A percentile compares a stretch with the other conserved stretches of the same genome.
Evolutionary conservation across 768 basidiomycete species (phyloP).

Genomic region (Mycena metata): DNA sequence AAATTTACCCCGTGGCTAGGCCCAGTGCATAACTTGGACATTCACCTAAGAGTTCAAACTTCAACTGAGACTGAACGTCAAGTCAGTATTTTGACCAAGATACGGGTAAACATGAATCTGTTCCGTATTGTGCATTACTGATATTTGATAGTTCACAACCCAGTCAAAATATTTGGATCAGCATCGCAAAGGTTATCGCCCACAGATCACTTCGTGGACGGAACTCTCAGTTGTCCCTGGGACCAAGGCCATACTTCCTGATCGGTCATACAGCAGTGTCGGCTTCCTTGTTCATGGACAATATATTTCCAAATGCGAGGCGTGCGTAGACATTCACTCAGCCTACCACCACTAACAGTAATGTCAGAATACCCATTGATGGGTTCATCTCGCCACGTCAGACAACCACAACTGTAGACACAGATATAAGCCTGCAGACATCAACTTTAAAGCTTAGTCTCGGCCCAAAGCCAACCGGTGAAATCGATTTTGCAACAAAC

Average conservation of each 20-base stretch:
- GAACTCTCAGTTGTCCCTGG: neutral
- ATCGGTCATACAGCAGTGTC: slow-evolving; percentile 19
- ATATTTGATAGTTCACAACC: neutral
- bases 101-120: neutral
- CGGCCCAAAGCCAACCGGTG: neutral
- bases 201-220: neutral
- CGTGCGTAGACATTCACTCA: neutral
- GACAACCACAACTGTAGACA: neutral
- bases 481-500: neutral
- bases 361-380: too few relatives aligned
- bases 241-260: neutral
- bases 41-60: neutral
- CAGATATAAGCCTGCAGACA: neutral
- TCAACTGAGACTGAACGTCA: neutral
- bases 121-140: neutral
- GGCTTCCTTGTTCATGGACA: neutral
- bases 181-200: neutral
- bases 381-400: neutral
- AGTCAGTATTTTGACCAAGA: neutral
- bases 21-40: neutral
- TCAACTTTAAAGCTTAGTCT: neutral
- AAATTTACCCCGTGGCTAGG: neutral
- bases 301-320: neutral
- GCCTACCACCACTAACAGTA: neutral
- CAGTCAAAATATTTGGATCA: neutral